Conservation (phyloP, 129 eudicot genomes). For the Saposhnikovia divaricata region DNA sequence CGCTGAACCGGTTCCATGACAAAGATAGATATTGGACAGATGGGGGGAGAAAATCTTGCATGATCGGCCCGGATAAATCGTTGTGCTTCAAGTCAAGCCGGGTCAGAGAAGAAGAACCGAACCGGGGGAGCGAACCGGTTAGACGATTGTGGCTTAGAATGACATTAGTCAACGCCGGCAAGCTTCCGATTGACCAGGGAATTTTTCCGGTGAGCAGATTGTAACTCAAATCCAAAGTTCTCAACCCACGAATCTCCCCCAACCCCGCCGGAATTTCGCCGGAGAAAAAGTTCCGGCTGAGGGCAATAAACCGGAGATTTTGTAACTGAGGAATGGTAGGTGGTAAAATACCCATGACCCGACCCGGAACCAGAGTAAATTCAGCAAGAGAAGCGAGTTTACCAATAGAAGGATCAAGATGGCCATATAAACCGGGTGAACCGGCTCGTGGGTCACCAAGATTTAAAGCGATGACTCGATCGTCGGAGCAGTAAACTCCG, state of each 20-base stretch:
- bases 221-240: conserved; percentile 74
- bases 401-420: conserved; percentile 58
- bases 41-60: conserved; percentile 49
- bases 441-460: conserved; percentile 86
- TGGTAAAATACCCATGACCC: conserved; percentile 56
- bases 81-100: conserved; percentile 70
- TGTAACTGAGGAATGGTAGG: conserved; percentile 39
- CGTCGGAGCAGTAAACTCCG: conserved; percentile 65
- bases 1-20: conserved; percentile 66
- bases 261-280: conserved; percentile 57
- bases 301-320: conserved; percentile 44
- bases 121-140: conserved; percentile 47
- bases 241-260: conserved; percentile 35
- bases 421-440: conserved; percentile 59
- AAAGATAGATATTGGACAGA: conserved; percentile 64
- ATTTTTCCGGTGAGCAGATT: conserved; percentile 65
- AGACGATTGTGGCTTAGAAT: conserved; percentile 51
- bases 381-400: conserved; percentile 50
- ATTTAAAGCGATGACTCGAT: conserved; percentile 45
- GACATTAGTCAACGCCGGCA: conserved; percentile 50
- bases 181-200: conserved; percentile 39
- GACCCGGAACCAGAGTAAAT: conserved; percentile 69
- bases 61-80: conserved; percentile 48
- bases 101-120: conserved; percentile 30
- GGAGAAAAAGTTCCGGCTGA: conserved; percentile 61